Conservation (phyloP, 192 early-diverging fungal genomes). For the Coemansia sp. region DNA sequence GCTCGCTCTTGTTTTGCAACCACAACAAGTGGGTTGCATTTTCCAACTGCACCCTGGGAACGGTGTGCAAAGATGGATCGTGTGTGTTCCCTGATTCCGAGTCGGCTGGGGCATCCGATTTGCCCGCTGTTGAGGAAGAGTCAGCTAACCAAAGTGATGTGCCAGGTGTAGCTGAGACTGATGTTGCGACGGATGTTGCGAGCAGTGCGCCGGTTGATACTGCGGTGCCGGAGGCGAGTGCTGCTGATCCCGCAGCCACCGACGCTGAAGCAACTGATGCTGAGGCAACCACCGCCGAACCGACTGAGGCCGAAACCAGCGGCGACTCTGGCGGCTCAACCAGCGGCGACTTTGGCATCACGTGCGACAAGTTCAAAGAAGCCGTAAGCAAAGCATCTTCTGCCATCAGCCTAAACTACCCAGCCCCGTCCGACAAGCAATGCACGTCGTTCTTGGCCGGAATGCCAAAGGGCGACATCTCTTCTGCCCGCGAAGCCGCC, state of each 20-base stretch:
- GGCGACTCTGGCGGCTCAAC: neutral
- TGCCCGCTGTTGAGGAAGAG: neutral
- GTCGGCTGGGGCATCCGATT: neutral
- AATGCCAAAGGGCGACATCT: slow-evolving; percentile 35
- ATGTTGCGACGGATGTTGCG: slow-evolving; percentile 3
- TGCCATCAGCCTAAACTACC: slow-evolving; percentile 39
- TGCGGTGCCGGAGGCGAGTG: neutral
- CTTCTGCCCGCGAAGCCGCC: slow-evolving; percentile 47
- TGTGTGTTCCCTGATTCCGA: slow-evolving; percentile 14
- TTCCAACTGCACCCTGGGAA: slow-evolving; percentile 31
- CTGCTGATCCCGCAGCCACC: neutral
- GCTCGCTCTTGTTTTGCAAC: slow-evolving; percentile 29
- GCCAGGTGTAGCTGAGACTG: slow-evolving; percentile 5
- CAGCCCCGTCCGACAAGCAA: slow-evolving; percentile 27
- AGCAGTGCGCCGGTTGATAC: neutral
- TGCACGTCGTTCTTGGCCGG: slow-evolving; percentile 47
- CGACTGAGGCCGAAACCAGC: neutral
- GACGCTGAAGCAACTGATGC: neutral
- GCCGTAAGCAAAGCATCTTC: slow-evolving; percentile 39
- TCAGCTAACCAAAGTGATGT: slow-evolving; percentile 9
- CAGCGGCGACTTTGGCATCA: slow-evolving; percentile 31
- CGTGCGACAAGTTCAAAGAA: slow-evolving; percentile 46
- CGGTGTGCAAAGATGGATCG: slow-evolving; percentile 29
- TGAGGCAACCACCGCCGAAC: neutral
- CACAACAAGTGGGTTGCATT: slow-evolving; percentile 33